A percentile compares a stretch with the other conserved stretches of the same genome.
phyloP scores from a whole-genome alignment of 805 yeast genomes.

The Candida gorgasii region DNA sequence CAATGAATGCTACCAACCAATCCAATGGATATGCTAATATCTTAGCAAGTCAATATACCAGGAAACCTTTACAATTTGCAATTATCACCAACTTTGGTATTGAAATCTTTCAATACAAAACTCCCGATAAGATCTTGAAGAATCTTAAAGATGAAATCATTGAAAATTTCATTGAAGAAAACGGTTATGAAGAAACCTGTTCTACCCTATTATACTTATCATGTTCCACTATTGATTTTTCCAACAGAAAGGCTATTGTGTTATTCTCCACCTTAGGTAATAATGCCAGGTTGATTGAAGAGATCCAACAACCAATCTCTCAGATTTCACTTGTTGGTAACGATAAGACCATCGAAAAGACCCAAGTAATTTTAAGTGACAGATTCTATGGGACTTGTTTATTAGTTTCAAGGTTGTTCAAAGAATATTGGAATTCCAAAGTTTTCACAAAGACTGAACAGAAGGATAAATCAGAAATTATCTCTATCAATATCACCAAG shows the following conservation, averaged over 20 bases:
- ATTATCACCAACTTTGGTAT: conserved; percentile 80
- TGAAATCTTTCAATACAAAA: conserved; percentile 71
- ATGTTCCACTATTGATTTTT: conserved; percentile 59
- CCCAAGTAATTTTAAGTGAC: conserved; percentile 86
- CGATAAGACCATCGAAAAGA: conserved; percentile 19
- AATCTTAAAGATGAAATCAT: conserved; percentile 66
- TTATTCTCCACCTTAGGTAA: conserved; percentile 56
- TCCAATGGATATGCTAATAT: conserved; percentile 85
- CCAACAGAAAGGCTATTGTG: conserved; percentile 48
- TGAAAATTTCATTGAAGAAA: conserved; percentile 68
- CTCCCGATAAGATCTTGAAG: conserved; percentile 78
- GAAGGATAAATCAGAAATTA: conserved; percentile 44
- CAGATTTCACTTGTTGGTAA: conserved; percentile 6
- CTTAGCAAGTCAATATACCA: conserved; percentile 81
- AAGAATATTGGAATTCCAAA: conserved; percentile 75
- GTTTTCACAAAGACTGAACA: conserved; percentile 46
- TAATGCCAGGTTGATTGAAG: conserved; percentile 44
- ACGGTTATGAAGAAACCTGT: conserved; percentile 89
- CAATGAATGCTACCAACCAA: conserved; percentile 67
- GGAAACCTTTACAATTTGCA: conserved; percentile 69
- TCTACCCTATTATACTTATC: conserved; percentile 84
- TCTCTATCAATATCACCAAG: conserved; percentile 46
- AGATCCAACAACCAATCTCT: conserved; percentile 13
- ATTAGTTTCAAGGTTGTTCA: conserved; percentile 72
- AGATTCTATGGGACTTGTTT: conserved; percentile 86